Evolutionary conservation across 768 basidiomycete genomes (phyloP).

Genomic region (Cyathus striatus): DNA sequence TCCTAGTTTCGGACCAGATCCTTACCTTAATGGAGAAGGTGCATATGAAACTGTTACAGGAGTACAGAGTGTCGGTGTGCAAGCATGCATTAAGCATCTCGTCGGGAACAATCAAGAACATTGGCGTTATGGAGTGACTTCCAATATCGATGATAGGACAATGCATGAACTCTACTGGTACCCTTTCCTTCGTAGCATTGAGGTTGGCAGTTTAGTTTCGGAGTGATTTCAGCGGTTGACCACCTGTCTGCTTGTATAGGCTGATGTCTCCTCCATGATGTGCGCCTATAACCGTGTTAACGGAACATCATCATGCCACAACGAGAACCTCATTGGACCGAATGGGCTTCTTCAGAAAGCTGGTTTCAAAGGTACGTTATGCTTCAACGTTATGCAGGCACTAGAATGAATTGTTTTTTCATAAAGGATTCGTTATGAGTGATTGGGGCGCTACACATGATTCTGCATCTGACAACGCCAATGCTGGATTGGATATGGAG

Average conservation of each 20-base stretch:
- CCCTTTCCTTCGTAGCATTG: constrained; percentile 44
- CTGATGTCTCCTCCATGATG: constrained; percentile 48
- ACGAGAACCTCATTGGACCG: constrained; percentile 41
- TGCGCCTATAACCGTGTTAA: constrained; percentile 52
- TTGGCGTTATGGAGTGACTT: constrained; percentile 39
- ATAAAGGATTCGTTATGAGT: constrained; percentile 43
- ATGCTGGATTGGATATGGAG: constrained; percentile 46
- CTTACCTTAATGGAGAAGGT: constrained; percentile 58
- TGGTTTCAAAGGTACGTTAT: constrained; percentile 36
- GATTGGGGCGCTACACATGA: constrained; percentile 52
- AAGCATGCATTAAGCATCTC: constrained; percentile 54
- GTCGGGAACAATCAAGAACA: constrained; percentile 48
- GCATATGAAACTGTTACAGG: constrained; percentile 56
- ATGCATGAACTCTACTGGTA: constrained; percentile 49
- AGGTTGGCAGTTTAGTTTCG: constrained; percentile 30
- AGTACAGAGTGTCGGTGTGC: constrained; percentile 55
- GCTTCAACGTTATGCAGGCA: neutral
- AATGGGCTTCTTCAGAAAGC: constrained; percentile 29
- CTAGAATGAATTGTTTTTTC: too few species aligned
- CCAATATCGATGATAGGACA: constrained; percentile 55
- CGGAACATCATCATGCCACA: constrained; percentile 61
- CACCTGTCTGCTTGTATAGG: constrained; percentile 18
- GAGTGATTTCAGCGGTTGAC: neutral
- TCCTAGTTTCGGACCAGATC: constrained; percentile 50
- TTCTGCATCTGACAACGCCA: constrained; percentile 38